Base-by-base conservation (phyloP, 768 basidiomycete genomes). In the Lyophyllum atratum region DNA sequence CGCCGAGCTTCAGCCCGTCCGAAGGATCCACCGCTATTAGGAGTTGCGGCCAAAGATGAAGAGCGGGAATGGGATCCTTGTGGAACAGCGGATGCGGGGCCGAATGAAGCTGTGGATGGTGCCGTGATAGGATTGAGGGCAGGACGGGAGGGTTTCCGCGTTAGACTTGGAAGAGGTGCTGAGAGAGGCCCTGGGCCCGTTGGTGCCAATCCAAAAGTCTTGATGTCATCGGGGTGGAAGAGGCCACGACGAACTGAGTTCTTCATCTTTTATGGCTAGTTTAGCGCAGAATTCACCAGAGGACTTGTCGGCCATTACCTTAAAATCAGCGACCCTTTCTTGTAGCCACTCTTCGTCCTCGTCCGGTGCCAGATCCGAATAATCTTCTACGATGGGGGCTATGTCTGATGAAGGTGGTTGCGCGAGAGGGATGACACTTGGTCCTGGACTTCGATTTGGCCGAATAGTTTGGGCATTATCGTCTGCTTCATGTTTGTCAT, bases 201-300 rank as follows among this genome's bases (percentile, higher is more conserved):
- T 25, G 74, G 64, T 10, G 83, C 71, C 26, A 91, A 69, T 9
- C 79, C 90, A 22, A 90, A 74, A 2, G 86, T 87, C 75, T 90
- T 91, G 70, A 95, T 92, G 65, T 95, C 93, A 65, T 93, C 86
- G 1, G 93, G 93, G 66, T 93, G 93, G 70, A 93, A 92, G 26
- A 95, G 80, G 5, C 91, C 89, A 33, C 84, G 82, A n/a, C 83
- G 81, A 19, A 80, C 68, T 17, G 86, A 84, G 59, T 87, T 91
- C 72, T 86, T 91, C 78, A 87, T 76, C 90, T 82, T 59, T 12
- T 26, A 24, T 26, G 33, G 17, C 22, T 33, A 17, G 11, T 49
- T 53, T 31, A 52, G 50, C 12, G 9, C 48, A 22, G n/a, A 34
- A 24, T 12, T 31, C 26, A 24, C 3, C 19, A 46, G 12, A 47